Evolutionary conservation across 1,284 basidiomycete species (phyloP).

Genomic region (Malassezia vespertilionis): DNA sequence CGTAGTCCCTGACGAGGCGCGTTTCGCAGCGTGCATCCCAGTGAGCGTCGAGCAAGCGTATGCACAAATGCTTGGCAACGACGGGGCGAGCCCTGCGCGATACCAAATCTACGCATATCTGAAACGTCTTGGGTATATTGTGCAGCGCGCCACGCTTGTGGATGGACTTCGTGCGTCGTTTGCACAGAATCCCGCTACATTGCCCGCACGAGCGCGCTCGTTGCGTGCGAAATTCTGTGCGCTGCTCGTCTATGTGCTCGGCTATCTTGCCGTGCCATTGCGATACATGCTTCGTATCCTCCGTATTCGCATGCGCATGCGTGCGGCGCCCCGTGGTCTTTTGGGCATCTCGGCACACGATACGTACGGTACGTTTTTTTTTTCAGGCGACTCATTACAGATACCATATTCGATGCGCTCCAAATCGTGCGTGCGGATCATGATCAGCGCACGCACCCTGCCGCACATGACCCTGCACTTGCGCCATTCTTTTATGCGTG

Average conservation of each 20-base stretch:
- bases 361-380: slow-evolving; percentile 3
- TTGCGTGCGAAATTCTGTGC: too few relatives aligned
- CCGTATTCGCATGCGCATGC: neutral
- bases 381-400: neutral
- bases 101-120: slow-evolving; percentile 89
- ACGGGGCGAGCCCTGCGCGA: slow-evolving; percentile 65
- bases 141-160: slow-evolving; percentile 56
- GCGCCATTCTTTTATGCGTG: slow-evolving; percentile 75
- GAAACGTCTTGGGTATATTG: slow-evolving; percentile 76
- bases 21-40: slow-evolving; percentile 24
- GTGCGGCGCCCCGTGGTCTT: slow-evolving; percentile 3
- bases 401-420: slow-evolving; percentile 48
- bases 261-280: neutral
- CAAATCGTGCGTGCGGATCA: slow-evolving; percentile 64
- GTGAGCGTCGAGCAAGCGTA: slow-evolving; percentile 88
- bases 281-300: slow-evolving; percentile 5
- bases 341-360: slow-evolving; percentile 6
- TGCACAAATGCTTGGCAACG: slow-evolving; percentile 65
- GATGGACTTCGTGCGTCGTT: slow-evolving; percentile 21
- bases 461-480: slow-evolving; percentile 1
- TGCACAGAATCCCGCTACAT: neutral
- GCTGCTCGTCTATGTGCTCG: neutral
- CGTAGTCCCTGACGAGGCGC: neutral
- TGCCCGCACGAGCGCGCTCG: too few relatives aligned
- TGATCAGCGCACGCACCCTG: slow-evolving; percentile 6